Base-by-base conservation (phyloP, 2,329 filamentous ascomycete species). In the Xylaria sp. region DNA sequence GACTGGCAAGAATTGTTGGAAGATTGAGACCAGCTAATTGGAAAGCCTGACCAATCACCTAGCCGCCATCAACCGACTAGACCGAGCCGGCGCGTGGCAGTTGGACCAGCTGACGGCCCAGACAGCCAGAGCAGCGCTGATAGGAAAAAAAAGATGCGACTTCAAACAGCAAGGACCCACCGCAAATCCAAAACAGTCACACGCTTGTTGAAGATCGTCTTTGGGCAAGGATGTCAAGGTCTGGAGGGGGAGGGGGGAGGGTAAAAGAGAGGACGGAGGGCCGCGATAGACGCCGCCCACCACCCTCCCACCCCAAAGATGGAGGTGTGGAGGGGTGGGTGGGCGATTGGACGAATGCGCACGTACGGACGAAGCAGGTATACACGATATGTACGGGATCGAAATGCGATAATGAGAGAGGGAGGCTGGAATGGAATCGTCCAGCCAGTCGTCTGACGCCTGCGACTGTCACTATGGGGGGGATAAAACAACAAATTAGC, bases 381-480 rank as follows among this genome's bases (percentile, higher is more conserved):
- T 47, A 39, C 22, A 20, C 44, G n/a, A 39, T 22, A 37, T n/a
- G 54, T 49, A 51, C 46, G 44, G 54, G 58, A 59, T 54, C 48
- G 52, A 46, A 53, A 57, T 61, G 56, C 48, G 44, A 61, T 53
- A n/a, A n/a, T n/a, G n/a, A n/a, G n/a, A n/a, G n/a, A n/a, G 45
- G 37, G 38, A 44, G 53, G 56, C 51, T 54, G 52, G 49, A 43
- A 44, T 41, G 39, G 52, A n/a, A 59, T 29, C 39, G 17, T 46
- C 50, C 50, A 39, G 55, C 24, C 38, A 29, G 24, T 48, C 37
- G 42, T 38, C 34, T 41, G n/a, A n/a, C n/a, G n/a, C n/a, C n/a
- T 37, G 39, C 24, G 34, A 44, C 22, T 38, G 18, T 18, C n/a
- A n/a, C n/a, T n/a, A n/a, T n/a, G n/a, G n/a, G n/a, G n/a, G n/a